Evolutionary conservation across 371 early-diverging fungal species (phyloP).

Genomic region (Mortierella sp.): DNA sequence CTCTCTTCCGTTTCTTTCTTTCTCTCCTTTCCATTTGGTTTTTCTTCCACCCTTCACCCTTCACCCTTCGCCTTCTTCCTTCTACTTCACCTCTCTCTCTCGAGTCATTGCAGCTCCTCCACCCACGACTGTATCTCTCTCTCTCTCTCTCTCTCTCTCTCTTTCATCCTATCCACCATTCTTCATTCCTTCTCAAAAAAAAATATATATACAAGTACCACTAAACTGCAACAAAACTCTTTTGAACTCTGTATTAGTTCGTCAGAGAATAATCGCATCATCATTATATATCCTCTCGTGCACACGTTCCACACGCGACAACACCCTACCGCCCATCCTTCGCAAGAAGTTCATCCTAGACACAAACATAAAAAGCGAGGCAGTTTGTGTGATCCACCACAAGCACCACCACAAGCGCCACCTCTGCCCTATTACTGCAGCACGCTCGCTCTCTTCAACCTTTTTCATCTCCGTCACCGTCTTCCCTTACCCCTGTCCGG

Average conservation of each 20-base stretch:
- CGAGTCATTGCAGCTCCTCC: not conserved
- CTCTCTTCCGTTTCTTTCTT: not conserved
- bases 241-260: not conserved
- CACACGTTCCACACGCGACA: not conserved
- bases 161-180: not conserved
- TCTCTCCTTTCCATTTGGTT: not conserved
- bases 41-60: constrained; percentile 2
- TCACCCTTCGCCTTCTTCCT: not conserved
- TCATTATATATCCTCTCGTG: not conserved
- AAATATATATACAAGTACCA: not conserved
- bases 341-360: not conserved
- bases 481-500: not conserved
- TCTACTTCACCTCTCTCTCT: constrained; percentile 1
- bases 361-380: not conserved
- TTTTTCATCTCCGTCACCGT: not conserved
- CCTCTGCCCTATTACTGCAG: not conserved
- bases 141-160: not conserved
- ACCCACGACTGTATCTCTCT: not conserved
- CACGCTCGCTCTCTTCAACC: not conserved
- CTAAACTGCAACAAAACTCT: not conserved
- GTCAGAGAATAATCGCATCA: not conserved
- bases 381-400: not conserved
- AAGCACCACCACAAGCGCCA: not conserved
- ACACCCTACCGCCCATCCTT: not conserved
- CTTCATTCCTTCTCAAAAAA: not conserved